These are phyloP conservation scores for Rhexocercosporidium sp. DNA, from an alignment of 2,329 filamentous ascomycete species.

Conservation along the genomic window DNA sequence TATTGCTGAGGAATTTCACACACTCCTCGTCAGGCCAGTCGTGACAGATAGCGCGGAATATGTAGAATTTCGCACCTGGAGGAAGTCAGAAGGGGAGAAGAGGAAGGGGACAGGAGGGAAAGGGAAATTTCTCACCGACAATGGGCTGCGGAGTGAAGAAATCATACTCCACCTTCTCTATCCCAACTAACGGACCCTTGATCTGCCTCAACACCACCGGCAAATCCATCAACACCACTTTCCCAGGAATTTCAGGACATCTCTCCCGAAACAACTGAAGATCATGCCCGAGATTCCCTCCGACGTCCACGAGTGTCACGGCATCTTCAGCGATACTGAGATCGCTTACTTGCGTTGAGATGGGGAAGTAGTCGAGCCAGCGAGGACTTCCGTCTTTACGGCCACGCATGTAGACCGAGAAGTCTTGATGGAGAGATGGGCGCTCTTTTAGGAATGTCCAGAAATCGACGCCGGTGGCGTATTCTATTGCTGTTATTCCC, in stretches of 20 bases:
- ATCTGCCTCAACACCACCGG: constrained; percentile 9
- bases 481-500: constrained; percentile 19
- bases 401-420: constrained; percentile 21
- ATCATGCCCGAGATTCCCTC: constrained; percentile 26
- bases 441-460: constrained; percentile 13
- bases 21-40: constrained; percentile 7
- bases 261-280: constrained; percentile 26
- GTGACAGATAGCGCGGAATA: constrained; percentile 7
- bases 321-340: not conserved
- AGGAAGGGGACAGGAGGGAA: no score
- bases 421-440: constrained; percentile 14
- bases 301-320: constrained; percentile 23
- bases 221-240: constrained; percentile 28
- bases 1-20: not conserved
- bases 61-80: constrained; percentile 8
- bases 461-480: constrained; percentile 13
- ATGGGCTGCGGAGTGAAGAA: constrained; percentile 45
- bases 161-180: constrained; percentile 41
- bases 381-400: constrained; percentile 9
- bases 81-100: not conserved
- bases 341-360: not conserved
- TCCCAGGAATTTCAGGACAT: constrained; percentile 23
- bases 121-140: not conserved
- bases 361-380: constrained; percentile 23
- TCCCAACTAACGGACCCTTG: constrained; percentile 18